Base-by-base conservation (phyloP, 1,284 basidiomycete species). In the Apiotrichum siamense region DNA sequence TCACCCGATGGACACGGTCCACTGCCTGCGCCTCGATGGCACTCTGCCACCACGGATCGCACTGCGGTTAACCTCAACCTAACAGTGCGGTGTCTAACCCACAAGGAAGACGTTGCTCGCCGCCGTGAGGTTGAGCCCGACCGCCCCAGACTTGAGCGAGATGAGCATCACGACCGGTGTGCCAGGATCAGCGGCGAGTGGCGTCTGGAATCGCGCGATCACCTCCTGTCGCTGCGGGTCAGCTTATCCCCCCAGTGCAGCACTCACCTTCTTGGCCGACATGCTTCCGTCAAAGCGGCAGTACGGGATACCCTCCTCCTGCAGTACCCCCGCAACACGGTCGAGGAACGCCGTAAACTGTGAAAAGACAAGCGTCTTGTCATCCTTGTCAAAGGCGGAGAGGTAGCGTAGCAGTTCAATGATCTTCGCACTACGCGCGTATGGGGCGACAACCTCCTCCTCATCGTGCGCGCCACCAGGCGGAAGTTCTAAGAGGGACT, bases 11-110 rank as follows among this genome's bases (percentile, higher is more conserved):
- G 49, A 81, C 83, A 60, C 89, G 78, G 67, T 93, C 89, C 53
- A 93, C 87, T 0, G 90, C 89, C 66, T 93, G 87, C n/a, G 68
- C 65, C 72, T 93, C 90, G 39, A 93, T 91, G 3, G 89, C 87
- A 62, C 88, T 87, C 77, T 86, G 76, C 76, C 76, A 77, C 67
- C 75, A 75, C 35, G 89, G 89, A 70, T 93, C 89, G 38, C 67
- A 69, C 65, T 50, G 42, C 25, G 21, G 44, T 64, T 54, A 63
- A 52, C 32, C 27, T 82, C 6, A 26, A 15, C 0, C 33, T 27
- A 15, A 13, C 20, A 12, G 4, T 37, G 23, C 13, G 17, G 33
- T n/a, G 25, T 33, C 17, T 23, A 26, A 78, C 86, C 77, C 60
- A 89, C 71, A 83, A 93, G 71, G 65, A 87, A 89, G 1, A 93